Evolutionary conservation across 495 filamentous ascomycete genomes (phyloP).

Genomic region (Parachaetomium inaequale): DNA sequence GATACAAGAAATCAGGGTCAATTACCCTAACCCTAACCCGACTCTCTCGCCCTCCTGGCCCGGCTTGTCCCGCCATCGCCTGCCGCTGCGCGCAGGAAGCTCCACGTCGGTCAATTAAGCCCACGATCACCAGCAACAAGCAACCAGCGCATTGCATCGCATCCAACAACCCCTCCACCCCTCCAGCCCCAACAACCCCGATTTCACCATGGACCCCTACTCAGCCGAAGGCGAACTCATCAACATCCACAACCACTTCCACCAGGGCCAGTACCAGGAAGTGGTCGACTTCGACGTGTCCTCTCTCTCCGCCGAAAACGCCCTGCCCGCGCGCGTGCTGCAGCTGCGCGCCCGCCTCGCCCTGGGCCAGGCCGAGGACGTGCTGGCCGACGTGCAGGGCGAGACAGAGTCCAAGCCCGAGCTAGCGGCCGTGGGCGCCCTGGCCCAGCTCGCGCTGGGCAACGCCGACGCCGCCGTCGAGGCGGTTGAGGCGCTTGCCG

Average conservation of each 20-base stretch:
- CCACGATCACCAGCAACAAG: constrained; percentile 6
- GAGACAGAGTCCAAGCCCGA: constrained; percentile 60
- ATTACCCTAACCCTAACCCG: constrained; percentile 16
- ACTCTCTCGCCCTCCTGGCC: background rate
- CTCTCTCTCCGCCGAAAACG: constrained; percentile 71
- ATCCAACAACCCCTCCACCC: background rate
- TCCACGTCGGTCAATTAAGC: constrained; percentile 27
- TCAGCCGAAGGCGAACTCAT: constrained; percentile 93
- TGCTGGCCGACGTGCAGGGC: constrained; percentile 61
- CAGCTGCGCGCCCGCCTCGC: constrained; percentile 78
- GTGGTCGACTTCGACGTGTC: constrained; percentile 78
- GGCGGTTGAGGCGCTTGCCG: constrained; percentile 62
- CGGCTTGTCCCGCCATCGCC: constrained; percentile 12
- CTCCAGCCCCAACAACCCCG: background rate
- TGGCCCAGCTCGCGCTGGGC: constrained; percentile 65
- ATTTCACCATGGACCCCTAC: constrained; percentile 66
- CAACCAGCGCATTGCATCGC: too few species aligned
- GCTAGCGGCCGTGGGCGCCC: constrained; percentile 69
- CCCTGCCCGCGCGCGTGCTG: constrained; percentile 72
- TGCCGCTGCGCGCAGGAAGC: constrained; percentile 9
- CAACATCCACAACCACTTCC: constrained; percentile 93
- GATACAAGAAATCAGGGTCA: background rate
- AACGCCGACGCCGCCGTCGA: constrained; percentile 58
- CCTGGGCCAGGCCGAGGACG: constrained; percentile 68
- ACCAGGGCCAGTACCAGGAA: constrained; percentile 81